Evolutionary conservation across 371 early-diverging fungal species (phyloP), one percentile per base, ranked within the genome.

Genomic region (Gilbertella persicaria): DNA sequence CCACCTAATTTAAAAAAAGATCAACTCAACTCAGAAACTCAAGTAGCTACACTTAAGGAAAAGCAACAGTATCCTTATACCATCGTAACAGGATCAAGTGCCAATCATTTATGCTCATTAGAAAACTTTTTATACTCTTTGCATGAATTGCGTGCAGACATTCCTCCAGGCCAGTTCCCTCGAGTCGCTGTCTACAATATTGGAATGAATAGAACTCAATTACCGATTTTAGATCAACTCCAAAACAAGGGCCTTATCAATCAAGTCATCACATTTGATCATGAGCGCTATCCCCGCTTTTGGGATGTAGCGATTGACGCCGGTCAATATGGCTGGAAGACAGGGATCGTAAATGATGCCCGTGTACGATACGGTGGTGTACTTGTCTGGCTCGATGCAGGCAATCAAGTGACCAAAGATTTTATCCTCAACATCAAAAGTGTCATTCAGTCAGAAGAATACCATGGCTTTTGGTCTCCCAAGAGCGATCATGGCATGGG

Each of bases 291-390:
- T 29, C 82, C 82, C 9, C 47, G 44, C 25, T 82, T 82, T 47
- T 82, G 82, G 82, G 62, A 82, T 30, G 71, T 82, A 38, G 62
- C 53, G 4, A 53, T 66, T 14, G 66, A 63, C 25, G 66, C 73
- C 12, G 82, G 82, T 41, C 75, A 82, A 60, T 82, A 82, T 44
- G 82, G 71, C 6, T 82, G 82, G 82, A 82, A 82, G 50, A 69
- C 66, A 5, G 83, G 79, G 12, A 79, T 80, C n/a, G 64, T 83
- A 36, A 67, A 75, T 29, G 81, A 83, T 47, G 71, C 73, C 7
- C 60, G 70, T 13, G 48, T 71, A 26, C 58, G 69, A 29, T 69
- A 66, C 44, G 71, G 70, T 5, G 83, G 83, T 5, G 43, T 73
- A 16, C 19, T 80, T 8, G 65, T 80, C 1, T 83, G 83, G 83